phyloP scores from a whole-genome alignment of 2,329 filamentous ascomycete genomes.

The Didymella sp. region DNA sequence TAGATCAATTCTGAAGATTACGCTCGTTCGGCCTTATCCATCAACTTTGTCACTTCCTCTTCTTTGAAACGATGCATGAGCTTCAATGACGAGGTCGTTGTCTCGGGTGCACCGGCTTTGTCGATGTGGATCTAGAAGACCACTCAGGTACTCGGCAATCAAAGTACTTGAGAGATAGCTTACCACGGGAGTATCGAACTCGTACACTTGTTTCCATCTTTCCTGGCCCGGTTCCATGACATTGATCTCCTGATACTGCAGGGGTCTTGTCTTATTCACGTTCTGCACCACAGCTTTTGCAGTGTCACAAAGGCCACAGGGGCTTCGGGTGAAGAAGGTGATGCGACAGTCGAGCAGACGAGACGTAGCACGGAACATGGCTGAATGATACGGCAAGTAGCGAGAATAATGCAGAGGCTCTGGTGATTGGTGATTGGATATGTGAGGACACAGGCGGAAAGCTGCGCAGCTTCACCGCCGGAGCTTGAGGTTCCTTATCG shows the following conservation, averaged over 20 bases:
- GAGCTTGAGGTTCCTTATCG: conserved; percentile 4
- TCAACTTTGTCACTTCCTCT: conserved; percentile 70
- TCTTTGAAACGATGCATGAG: conserved; percentile 79
- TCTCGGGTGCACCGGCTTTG: conserved; percentile 57
- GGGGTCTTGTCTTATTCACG: conserved; percentile 71
- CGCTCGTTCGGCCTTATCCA: conserved; percentile 61
- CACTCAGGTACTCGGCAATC: conserved; percentile 32
- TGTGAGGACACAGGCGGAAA: conserved; percentile 9
- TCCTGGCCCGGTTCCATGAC: conserved; percentile 69
- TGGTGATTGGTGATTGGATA: not conserved
- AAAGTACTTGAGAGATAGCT: conserved; percentile 23
- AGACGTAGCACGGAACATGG: conserved; percentile 44
- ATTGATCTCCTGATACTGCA: conserved; percentile 73
- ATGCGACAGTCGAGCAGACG: conserved; percentile 60
- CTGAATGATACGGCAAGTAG: conserved; percentile 3
- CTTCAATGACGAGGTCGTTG: conserved; percentile 67
- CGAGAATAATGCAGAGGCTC: not conserved
- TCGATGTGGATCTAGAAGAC: conserved; percentile 65
- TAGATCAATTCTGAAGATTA: not conserved
- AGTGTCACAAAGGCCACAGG: conserved; percentile 73
- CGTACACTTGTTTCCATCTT: conserved; percentile 75
- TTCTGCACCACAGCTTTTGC: conserved; percentile 72
- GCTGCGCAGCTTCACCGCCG: conserved; percentile 26
- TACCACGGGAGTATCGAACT: conserved; percentile 84
- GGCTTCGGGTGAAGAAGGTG: conserved; percentile 76